Conservation (phyloP, 768 basidiomycete species). For the Kockovaella imperatae region DNA sequence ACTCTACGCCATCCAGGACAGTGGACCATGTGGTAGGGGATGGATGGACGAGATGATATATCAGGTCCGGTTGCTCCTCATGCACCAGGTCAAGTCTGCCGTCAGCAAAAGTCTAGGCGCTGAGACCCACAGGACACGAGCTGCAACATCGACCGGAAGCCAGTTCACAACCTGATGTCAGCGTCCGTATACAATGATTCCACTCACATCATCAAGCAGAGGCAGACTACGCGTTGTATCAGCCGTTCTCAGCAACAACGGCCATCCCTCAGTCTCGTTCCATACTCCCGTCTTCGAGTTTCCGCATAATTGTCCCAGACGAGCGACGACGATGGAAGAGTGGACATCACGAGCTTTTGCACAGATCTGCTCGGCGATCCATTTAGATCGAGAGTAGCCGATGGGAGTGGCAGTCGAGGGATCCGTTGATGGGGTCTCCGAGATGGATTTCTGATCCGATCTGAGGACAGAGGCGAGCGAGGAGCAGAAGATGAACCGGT, state of each 20-base stretch:
- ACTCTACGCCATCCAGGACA: constrained; percentile 46
- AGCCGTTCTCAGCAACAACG: constrained; percentile 38
- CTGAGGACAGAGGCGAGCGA: constrained; percentile 41
- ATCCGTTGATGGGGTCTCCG: constrained; percentile 25
- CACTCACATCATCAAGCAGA: constrained; percentile 29
- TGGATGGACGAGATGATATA: constrained; percentile 48
- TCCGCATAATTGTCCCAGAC: constrained; percentile 43
- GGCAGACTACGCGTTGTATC: constrained; percentile 33
- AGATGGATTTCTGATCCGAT: constrained; percentile 7
- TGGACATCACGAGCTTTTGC: constrained; percentile 8
- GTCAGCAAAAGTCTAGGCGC: not conserved
- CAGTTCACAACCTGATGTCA: constrained; percentile 44
- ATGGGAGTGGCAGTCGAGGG: constrained; percentile 35
- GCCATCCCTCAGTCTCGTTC: constrained; percentile 45
- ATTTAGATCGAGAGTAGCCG: constrained; percentile 44
- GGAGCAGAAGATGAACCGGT: constrained; percentile 40
- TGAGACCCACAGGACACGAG: constrained; percentile 45
- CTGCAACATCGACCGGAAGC: constrained; percentile 54
- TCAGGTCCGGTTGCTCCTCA: constrained; percentile 13
- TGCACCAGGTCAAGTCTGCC: constrained; percentile 29
- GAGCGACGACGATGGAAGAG: constrained; percentile 21
- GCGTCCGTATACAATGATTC: not conserved
- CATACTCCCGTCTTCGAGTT: constrained; percentile 37
- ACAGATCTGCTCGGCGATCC: constrained; percentile 41
- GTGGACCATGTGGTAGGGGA: constrained; percentile 45